These are phyloP conservation scores for Mucor racemosus DNA, from an alignment of 371 early-diverging fungal genomes.

Conservation along the genomic window DNA sequence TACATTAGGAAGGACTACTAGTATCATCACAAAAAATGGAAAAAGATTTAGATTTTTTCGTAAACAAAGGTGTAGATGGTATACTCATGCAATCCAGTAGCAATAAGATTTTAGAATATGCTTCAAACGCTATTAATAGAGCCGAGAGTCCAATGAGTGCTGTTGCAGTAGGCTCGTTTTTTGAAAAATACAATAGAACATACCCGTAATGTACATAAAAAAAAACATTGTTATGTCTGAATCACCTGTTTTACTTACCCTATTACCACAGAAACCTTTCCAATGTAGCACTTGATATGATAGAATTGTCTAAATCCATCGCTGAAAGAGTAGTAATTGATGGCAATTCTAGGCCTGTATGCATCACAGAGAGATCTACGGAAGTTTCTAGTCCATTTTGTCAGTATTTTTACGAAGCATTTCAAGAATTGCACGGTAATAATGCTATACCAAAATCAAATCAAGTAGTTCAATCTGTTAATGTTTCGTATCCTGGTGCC, in stretches of 20 bases:
- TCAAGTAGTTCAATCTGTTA: slow-evolving; percentile 30
- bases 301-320: slow-evolving; percentile 20
- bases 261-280: slow-evolving; percentile 10
- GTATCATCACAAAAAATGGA: neutral
- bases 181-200: slow-evolving; percentile 16
- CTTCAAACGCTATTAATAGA: neutral
- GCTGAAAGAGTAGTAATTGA: slow-evolving; percentile 23
- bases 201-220: slow-evolving; percentile 1
- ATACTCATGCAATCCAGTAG: slow-evolving; percentile 31
- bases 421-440: slow-evolving; percentile 2
- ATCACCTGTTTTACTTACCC: neutral
- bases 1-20: slow-evolving; percentile 8
- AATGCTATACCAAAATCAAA: neutral
- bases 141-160: neutral
- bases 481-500: slow-evolving; percentile 18
- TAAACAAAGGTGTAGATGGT: neutral
- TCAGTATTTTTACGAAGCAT: slow-evolving; percentile 27
- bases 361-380: slow-evolving; percentile 27
- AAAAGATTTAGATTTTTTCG: neutral
- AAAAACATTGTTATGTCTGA: neutral
- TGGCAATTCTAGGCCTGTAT: slow-evolving; percentile 22
- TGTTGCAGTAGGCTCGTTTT: slow-evolving; percentile 24
- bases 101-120: slow-evolving; percentile 19
- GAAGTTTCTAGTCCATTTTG: slow-evolving; percentile 24
- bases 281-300: slow-evolving; percentile 24